Evolutionary conservation across 441 rosid species (phyloP).

Genomic region (Biscutella laevigata): DNA sequence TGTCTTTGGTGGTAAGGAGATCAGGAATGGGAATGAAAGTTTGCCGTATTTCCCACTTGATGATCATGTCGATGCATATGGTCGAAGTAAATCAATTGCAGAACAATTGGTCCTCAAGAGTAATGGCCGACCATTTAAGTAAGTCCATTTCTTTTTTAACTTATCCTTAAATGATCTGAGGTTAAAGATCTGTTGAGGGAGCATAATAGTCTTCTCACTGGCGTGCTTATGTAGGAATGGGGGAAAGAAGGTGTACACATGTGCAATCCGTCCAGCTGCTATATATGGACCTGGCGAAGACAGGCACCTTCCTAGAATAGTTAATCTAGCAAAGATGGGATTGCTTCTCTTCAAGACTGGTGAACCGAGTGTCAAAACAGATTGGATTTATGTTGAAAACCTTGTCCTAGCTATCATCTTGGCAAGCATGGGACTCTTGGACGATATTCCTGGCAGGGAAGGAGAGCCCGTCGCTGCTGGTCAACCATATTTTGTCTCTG

Average conservation of each 20-base stretch:
- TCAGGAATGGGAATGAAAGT: constrained; percentile 64
- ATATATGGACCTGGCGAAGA: constrained; percentile 95
- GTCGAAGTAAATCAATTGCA: constrained; percentile 73
- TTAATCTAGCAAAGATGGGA: constrained; percentile 64
- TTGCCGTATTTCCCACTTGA: constrained; percentile 77
- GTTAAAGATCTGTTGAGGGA: neutral
- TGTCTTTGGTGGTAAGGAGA: constrained; percentile 85
- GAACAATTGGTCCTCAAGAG: constrained; percentile 78
- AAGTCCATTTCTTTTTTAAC: constrained; percentile 21
- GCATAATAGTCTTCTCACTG: neutral
- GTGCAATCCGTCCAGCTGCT: constrained; percentile 89
- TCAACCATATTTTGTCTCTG: constrained; percentile 85
- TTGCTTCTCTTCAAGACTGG: constrained; percentile 62
- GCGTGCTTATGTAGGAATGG: constrained; percentile 32
- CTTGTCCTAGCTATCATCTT: constrained; percentile 70
- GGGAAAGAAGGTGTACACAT: constrained; percentile 56
- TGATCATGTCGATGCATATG: constrained; percentile 66
- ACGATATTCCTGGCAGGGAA: constrained; percentile 64
- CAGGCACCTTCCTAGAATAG: constrained; percentile 81
- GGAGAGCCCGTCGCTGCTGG: constrained; percentile 76
- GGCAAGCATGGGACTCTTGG: constrained; percentile 90
- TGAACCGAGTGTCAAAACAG: constrained; percentile 57
- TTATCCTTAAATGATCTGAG: neutral
- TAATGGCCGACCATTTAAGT: constrained; percentile 68
- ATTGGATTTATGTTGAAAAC: constrained; percentile 86